Conservation (phyloP, 768 basidiomycete species). For the Leccinellum luteum region DNA sequence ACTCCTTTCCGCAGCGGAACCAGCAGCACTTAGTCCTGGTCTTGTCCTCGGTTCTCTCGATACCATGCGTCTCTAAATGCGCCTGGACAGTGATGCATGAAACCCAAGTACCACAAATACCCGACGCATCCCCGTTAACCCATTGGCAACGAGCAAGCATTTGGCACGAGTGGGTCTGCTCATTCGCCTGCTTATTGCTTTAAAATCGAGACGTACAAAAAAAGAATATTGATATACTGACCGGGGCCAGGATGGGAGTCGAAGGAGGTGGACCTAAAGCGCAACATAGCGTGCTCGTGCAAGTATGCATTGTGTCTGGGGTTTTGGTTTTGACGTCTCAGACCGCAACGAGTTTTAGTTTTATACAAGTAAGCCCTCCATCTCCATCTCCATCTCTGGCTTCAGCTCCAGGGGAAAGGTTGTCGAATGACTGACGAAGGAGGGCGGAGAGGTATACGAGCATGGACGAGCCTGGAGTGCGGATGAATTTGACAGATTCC, state of each 20-base stretch:
- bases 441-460: background rate
- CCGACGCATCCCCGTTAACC: too few species aligned
- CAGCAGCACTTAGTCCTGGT: background rate
- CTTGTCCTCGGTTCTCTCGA: background rate
- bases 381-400: background rate
- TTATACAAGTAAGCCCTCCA: too few species aligned
- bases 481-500: background rate
- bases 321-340: too few species aligned
- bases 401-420: background rate
- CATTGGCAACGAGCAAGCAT: too few species aligned
- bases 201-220: background rate
- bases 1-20: background rate
- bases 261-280: background rate
- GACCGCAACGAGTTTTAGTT: too few species aligned
- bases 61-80: background rate
- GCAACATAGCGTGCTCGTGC: background rate
- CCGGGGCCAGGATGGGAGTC: too few species aligned
- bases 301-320: too few species aligned
- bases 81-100: background rate
- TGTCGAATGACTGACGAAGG: background rate
- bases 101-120: background rate
- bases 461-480: background rate
- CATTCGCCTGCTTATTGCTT: background rate
- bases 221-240: background rate
- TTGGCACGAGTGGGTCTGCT: conserved; percentile 1